Percentiles rank a stretch among this genome's conserved stretches.
phyloP scores from a whole-genome alignment of 2,329 filamentous ascomycete species.

The Exophiala mesophila region DNA sequence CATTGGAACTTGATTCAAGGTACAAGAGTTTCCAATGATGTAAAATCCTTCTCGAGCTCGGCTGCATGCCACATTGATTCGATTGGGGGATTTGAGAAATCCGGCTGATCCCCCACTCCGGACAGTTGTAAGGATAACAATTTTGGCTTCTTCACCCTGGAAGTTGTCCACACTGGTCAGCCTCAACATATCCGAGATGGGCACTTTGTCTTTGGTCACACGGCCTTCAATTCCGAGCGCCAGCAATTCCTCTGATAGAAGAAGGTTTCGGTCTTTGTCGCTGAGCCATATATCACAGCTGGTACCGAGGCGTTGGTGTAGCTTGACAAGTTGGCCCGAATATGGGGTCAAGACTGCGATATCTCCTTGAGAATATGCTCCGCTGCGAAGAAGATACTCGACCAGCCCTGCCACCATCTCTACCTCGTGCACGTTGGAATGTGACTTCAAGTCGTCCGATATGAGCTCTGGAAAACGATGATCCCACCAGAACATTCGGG shows the following conservation, averaged over 20 bases:
- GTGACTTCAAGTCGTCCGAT: slow-evolving; percentile 25
- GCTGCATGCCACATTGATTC: slow-evolving; percentile 33
- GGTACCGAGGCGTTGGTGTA: slow-evolving; percentile 21
- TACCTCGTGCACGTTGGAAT: slow-evolving; percentile 29
- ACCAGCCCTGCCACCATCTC: slow-evolving; percentile 29
- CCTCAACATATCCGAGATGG: slow-evolving; percentile 27
- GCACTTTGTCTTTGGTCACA: slow-evolving; percentile 21
- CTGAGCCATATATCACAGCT: slow-evolving; percentile 29
- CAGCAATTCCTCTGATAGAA: slow-evolving; percentile 27
- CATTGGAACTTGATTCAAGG: slow-evolving; percentile 27
- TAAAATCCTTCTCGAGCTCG: slow-evolving; percentile 34
- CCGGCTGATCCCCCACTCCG: slow-evolving; percentile 31
- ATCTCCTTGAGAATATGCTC: slow-evolving; percentile 28
- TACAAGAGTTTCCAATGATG: slow-evolving; percentile 31
- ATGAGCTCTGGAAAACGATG: slow-evolving; percentile 27
- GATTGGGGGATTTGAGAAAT: slow-evolving; percentile 32
- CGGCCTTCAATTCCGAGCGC: slow-evolving; percentile 15
- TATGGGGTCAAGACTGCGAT: slow-evolving; percentile 34
- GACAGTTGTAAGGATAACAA: slow-evolving; percentile 32
- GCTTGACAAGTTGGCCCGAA: slow-evolving; percentile 28
- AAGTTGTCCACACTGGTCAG: slow-evolving; percentile 33
- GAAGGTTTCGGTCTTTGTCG: slow-evolving; percentile 26
- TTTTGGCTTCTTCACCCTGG: slow-evolving; percentile 34
- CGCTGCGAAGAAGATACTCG: slow-evolving; percentile 26
- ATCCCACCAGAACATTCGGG: slow-evolving; percentile 31